A percentile compares a stretch with the other conserved stretches of the same genome.
Evolutionary conservation across 805 yeast genomes (phyloP).

Genomic region (Pichia deserticola): DNA sequence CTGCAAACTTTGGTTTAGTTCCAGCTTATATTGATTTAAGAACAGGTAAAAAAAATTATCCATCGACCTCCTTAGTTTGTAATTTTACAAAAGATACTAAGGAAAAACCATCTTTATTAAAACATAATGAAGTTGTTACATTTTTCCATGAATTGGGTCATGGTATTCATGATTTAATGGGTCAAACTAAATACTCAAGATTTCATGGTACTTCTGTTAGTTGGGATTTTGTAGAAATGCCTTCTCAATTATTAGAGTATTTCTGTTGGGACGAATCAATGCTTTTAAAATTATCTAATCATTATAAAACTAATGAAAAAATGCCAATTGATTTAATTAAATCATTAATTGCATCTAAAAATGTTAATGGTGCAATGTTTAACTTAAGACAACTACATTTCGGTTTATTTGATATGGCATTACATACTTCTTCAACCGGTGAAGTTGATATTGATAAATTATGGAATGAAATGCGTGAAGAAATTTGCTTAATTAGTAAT

Average conservation of each 20-base stretch:
- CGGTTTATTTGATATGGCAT: conserved; percentile 66
- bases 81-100: conserved; percentile 71
- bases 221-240: conserved; percentile 87
- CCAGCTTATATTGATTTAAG: conserved; percentile 49
- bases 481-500: conserved; percentile 49
- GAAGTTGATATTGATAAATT: conserved; percentile 43
- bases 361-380: conserved; percentile 68
- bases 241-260: conserved; percentile 82
- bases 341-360: conserved; percentile 55
- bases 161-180: conserved; percentile 74
- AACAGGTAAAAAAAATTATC: conserved; percentile 44
- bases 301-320: conserved; percentile 49
- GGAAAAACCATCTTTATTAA: conserved; percentile 65
- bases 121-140: conserved; percentile 72
- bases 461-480: conserved; percentile 64
- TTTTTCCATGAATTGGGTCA: conserved; percentile 89
- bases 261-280: conserved; percentile 76
- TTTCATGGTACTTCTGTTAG: conserved; percentile 75
- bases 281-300: conserved; percentile 53
- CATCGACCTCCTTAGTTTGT: conserved; percentile 75
- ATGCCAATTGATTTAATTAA: conserved; percentile 51
- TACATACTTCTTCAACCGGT: conserved; percentile 46
- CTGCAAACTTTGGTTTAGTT: conserved; percentile 68
- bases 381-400: conserved; percentile 73
- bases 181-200: conserved; percentile 54